A percentile compares a stretch with the other conserved stretches of the same genome.
These are phyloP conservation scores for Aspergillus sp. DNA, from an alignment of 2,329 filamentous ascomycete genomes.

Conservation along the genomic window DNA sequence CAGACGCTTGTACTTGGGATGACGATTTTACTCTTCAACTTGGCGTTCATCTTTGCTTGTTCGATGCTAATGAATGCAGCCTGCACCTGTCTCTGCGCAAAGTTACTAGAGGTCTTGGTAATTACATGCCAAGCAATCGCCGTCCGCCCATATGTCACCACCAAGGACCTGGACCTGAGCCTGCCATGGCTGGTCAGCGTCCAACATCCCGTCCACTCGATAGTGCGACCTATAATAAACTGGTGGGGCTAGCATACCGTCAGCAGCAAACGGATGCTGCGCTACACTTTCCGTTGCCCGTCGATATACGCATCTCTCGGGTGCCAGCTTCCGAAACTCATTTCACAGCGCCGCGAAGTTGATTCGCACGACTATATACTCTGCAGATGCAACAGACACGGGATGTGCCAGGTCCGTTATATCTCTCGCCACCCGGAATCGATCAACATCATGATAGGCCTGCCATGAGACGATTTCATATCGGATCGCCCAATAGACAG, in stretches of 20 bases:
- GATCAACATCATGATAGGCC: conserved; percentile 2
- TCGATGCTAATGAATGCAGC: conserved; percentile 34
- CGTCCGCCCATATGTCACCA: conserved; percentile 23
- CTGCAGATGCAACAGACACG: conserved; percentile 8
- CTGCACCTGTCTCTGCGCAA: conserved; percentile 48
- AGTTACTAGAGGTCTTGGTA: conserved; percentile 40
- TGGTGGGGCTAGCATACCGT: conserved; percentile 12
- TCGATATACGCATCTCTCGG: conserved; percentile 16
- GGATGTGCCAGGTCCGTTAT: conserved; percentile 13
- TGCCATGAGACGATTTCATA: conserved; percentile 8
- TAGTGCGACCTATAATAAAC: conserved; percentile 8
- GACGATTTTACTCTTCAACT: conserved; percentile 3
- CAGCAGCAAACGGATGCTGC: conserved; percentile 14
- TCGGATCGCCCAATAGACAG: neutral
- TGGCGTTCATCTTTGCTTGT: neutral
- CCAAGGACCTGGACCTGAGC: conserved; percentile 20
- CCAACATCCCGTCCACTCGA: conserved; percentile 14
- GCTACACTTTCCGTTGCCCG: conserved; percentile 7
- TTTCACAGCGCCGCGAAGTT: conserved; percentile 14
- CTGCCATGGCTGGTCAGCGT: conserved; percentile 10
- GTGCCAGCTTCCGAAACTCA: conserved; percentile 11
- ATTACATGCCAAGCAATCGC: conserved; percentile 24
- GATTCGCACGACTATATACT: conserved; percentile 10
- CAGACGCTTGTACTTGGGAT: conserved; percentile 20
- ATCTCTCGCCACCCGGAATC: conserved; percentile 3